phyloP scores from a whole-genome alignment of 2,329 filamentous ascomycete genomes.

The Peltaster fructicola region DNA sequence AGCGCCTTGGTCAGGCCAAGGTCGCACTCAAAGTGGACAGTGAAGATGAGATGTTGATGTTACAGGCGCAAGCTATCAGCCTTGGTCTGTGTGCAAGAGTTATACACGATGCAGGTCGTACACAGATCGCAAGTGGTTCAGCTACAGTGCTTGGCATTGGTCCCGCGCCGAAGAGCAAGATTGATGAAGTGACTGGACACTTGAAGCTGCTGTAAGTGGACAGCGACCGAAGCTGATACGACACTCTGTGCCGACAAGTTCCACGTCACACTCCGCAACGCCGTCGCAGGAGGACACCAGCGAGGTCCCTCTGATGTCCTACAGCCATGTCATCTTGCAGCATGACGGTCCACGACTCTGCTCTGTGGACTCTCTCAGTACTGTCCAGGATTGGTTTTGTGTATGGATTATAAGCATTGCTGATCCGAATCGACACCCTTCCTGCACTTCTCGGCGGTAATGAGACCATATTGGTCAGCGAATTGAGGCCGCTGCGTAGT shows the following conservation, averaged over 20 bases:
- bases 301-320: slow-evolving; percentile 1
- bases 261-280: slow-evolving; percentile 6
- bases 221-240: slow-evolving; percentile 1
- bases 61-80: slow-evolving; percentile 65
- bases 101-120: slow-evolving; percentile 88
- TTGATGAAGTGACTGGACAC: slow-evolving; percentile 71
- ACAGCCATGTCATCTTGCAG: slow-evolving; percentile 3
- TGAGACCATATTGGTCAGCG: no score
- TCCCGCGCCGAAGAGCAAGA: slow-evolving; percentile 62
- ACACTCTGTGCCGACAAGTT: slow-evolving; percentile 2
- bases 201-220: slow-evolving; percentile 57
- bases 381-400: neutral
- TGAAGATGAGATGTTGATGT: slow-evolving; percentile 58
- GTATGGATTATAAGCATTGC: no score
- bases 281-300: slow-evolving; percentile 5
- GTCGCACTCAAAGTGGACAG: slow-evolving; percentile 78
- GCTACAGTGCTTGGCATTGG: slow-evolving; percentile 69
- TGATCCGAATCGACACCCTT: no score
- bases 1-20: slow-evolving; percentile 74
- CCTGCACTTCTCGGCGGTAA: no score
- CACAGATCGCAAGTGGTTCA: slow-evolving; percentile 87
- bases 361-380: neutral
- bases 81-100: slow-evolving; percentile 76
- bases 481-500: no score
- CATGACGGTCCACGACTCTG: slow-evolving; percentile 1